phyloP scores from a whole-genome alignment of 768 basidiomycete genomes.

The Termitomyces sp. region DNA sequence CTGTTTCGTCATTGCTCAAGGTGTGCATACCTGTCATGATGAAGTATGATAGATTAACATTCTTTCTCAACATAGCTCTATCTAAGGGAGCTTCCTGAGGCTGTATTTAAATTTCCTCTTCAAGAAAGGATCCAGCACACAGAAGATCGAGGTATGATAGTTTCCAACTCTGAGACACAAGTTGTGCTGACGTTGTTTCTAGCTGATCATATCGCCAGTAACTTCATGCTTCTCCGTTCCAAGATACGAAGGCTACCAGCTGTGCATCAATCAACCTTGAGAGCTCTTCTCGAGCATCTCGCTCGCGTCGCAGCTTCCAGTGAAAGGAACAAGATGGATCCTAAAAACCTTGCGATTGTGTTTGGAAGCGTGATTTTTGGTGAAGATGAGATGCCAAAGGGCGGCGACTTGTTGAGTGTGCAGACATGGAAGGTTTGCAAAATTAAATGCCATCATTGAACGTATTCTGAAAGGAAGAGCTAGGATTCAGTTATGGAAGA shows the following conservation, averaged over 20 bases:
- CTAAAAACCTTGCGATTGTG: constrained; percentile 87
- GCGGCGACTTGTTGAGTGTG: constrained; percentile 70
- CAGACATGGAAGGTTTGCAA: constrained; percentile 63
- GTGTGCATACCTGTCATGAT: constrained; percentile 30
- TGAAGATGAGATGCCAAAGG: constrained; percentile 84
- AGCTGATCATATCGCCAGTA: constrained; percentile 71
- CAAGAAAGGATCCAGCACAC: constrained; percentile 80
- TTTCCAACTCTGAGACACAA: background rate
- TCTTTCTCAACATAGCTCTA: constrained; percentile 46
- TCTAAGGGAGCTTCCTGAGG: constrained; percentile 84
- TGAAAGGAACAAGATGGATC: constrained; percentile 90
- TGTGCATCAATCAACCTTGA: constrained; percentile 83
- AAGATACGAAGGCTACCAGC: constrained; percentile 81
- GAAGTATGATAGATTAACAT: background rate
- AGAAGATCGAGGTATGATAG: constrained; percentile 59
- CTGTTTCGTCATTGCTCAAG: constrained; percentile 82
- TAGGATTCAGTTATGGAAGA: constrained; percentile 73
- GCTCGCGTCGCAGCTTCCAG: constrained; percentile 59
- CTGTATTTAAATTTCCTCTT: constrained; percentile 76
- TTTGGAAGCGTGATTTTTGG: constrained; percentile 89
- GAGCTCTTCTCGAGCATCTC: constrained; percentile 78
- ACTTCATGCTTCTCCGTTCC: constrained; percentile 74
- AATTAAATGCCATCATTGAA: background rate
- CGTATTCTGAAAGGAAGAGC: background rate
- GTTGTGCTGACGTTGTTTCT: constrained; percentile 2